Base-by-base conservation (phyloP, 805 yeast genomes). In the Kodamaea laetipori region DNA sequence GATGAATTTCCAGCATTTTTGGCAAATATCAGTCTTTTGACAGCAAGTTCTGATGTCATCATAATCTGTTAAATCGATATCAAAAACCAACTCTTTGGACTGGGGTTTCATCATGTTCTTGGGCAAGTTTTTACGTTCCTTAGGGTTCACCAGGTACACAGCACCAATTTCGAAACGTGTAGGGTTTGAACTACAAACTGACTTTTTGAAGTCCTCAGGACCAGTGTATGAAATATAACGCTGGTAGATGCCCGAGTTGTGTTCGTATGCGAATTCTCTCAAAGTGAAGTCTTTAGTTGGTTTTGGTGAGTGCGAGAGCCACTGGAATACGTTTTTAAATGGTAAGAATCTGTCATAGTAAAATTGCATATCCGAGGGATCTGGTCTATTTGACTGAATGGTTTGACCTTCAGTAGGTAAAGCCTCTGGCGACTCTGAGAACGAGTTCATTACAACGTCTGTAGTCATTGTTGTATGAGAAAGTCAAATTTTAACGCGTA, bases 41-140 rank as follows among this genome's bases (percentile, higher is more conserved):
- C 99, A 94, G 64, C 99, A 94, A 0, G 97, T 92, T 67, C 99
- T 81, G 53, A 88, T 78, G 18, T 83, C 86, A 65, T 92, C 98
- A 62, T 94, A 94, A 69, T 94, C 99, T 18, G 97, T 94, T 74
- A 94, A 80, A 83, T 94, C 99, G 51, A 94, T 92, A 81, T 94
- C 99, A 52, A 94, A 85, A 5, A 90, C 96, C 45, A 94, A 73
- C 61, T 94, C 99, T 62, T 94, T 94, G 51, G 80, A 74, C 25
- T 84, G 55, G 1, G 99, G 94, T 55, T 80, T 82, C 83, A 90
- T 79, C 16, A 87, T 84, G 23, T 75, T 75, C 53, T 86, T 86
- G 13, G 95, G 80, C 11, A 89, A 70, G 6, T 81, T 74, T 56
- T 87, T 90, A 41, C 96, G 75, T 46, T 89, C 87, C 44, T 80